Base-by-base conservation (phyloP, 2,329 filamentous ascomycete species). In the Colletotrichum endophyticum region DNA sequence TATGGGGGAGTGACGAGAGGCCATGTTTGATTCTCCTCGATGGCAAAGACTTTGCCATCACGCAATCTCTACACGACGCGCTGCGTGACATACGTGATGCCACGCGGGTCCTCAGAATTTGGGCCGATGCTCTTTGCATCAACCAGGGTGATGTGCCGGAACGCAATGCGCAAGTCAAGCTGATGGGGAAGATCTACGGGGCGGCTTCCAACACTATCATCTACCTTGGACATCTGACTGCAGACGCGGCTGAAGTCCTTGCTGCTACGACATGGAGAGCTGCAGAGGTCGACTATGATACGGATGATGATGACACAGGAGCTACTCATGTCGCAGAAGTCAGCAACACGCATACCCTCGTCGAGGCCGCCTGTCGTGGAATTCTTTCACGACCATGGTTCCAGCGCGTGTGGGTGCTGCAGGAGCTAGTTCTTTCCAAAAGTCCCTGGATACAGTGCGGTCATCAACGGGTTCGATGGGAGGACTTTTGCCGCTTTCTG, bases 51-150 rank as follows among this genome's bases (percentile, higher is more conserved):
- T 69, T 69, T 3, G 22, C 59, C 28, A 69, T 73, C 8, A 76
- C 70, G 3, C 56, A n/a, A 25, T 76, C 73, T 1, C 19, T 76
- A 0, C 6, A 39, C 8, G 64, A 76, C 11, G 86, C 85, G 5
- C 79, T 87, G 16, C 79, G 85, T 13, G 85, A 87, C 70, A 85
- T 86, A 72, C 84, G 84, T 39, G 84, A 83, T 44, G 84, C 84
- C 13, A 88, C 64, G 3, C 76, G 76, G 5, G 32, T n/a, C 7
- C 69, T 25, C 4, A 62, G 61, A 5, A 5, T 84, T 6, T 84
- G 83, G 68, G 78, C 82, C 1, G 83, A 84, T 62, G 82, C 84
- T 25, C 79, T 84, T 13, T 81, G 83, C 73, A 83, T 84, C 78
- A 79, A 84, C 73, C 82, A 84, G 70, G 9, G 32, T 7, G 72